phyloP scores from a whole-genome alignment of 441 rosid species.

The Pelargonium hybrid region DNA sequence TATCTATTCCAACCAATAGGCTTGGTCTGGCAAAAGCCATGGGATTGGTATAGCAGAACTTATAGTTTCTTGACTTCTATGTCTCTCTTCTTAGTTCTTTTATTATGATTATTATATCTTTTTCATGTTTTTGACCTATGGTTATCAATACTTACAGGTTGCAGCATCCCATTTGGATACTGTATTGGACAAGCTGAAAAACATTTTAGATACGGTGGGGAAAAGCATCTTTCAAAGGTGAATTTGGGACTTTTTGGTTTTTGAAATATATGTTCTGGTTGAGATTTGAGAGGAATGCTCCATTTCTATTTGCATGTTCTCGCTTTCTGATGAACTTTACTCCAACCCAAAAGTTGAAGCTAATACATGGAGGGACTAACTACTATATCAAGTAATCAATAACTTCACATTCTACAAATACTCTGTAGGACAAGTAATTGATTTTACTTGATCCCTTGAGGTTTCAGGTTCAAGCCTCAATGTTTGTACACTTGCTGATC shows the following conservation, averaged over 20 bases:
- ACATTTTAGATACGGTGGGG: constrained; percentile 74
- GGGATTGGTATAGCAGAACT: constrained; percentile 65
- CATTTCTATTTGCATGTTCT: not conserved
- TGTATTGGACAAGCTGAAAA: constrained; percentile 87
- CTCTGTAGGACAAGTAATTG: no score
- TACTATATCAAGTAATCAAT: no score
- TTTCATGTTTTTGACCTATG: constrained; percentile 14
- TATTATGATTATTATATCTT: not conserved
- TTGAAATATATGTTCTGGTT: not conserved
- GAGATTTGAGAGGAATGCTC: constrained; percentile 3
- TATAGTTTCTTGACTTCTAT: constrained; percentile 12
- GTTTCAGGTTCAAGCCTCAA: no score
- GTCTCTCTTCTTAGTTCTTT: not conserved
- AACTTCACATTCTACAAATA: no score
- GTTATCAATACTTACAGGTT: constrained; percentile 47
- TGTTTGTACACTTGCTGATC: no score
- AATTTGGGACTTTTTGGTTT: constrained; percentile 13
- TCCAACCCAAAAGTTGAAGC: no score
- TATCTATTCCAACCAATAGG: constrained; percentile 76
- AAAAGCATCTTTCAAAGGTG: constrained; percentile 83
- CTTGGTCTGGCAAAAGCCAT: constrained; percentile 99
- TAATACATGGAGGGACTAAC: no score
- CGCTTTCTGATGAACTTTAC: not conserved
- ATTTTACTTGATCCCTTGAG: no score
- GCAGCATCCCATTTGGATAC: constrained; percentile 98